Percentiles rank a stretch among this genome's conserved stretches.
These are phyloP conservation scores for Chrysoporthe cubensis DNA, from an alignment of 2,329 filamentous ascomycete species.

Conservation along the genomic window DNA sequence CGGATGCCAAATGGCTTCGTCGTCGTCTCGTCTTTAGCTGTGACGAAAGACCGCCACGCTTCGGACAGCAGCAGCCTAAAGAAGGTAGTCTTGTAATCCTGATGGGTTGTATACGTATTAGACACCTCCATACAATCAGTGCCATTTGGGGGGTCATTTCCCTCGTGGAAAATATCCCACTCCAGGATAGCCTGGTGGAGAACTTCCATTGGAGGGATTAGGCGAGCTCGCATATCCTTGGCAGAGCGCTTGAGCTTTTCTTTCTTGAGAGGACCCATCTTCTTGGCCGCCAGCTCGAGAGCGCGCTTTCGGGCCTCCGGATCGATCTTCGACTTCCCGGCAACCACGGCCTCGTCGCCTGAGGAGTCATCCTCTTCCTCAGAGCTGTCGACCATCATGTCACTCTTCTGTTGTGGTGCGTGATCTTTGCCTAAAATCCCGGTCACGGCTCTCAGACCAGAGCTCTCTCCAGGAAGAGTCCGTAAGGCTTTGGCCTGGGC, in stretches of 20 bases:
- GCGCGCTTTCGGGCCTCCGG: slow-evolving; percentile 28
- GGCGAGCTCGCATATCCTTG: slow-evolving; percentile 91
- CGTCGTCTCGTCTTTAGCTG: slow-evolving; percentile 82
- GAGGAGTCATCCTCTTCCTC: slow-evolving; percentile 72
- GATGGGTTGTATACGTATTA: slow-evolving; percentile 75
- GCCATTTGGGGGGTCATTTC: slow-evolving; percentile 80
- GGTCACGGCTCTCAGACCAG: slow-evolving; percentile 71
- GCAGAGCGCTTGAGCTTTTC: slow-evolving; percentile 77
- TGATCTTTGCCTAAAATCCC: slow-evolving; percentile 80
- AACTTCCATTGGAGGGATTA: slow-evolving; percentile 84
- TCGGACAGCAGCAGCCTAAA: slow-evolving; percentile 88
- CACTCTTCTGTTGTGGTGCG: slow-evolving; percentile 73
- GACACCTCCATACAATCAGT: slow-evolving; percentile 76
- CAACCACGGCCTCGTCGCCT: slow-evolving; percentile 54
- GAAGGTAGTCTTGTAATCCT: slow-evolving; percentile 86
- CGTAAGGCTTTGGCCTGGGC: slow-evolving; percentile 68
- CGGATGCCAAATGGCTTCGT: slow-evolving; percentile 85
- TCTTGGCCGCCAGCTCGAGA: slow-evolving; percentile 55
- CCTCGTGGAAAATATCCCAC: slow-evolving; percentile 93
- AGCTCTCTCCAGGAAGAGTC: slow-evolving; percentile 69
- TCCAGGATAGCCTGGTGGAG: slow-evolving; percentile 85
- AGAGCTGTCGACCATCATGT: slow-evolving; percentile 85
- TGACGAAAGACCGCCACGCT: slow-evolving; percentile 93
- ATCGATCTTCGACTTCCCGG: slow-evolving; percentile 45
- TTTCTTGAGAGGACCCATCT: slow-evolving; percentile 80